phyloP scores from a whole-genome alignment of 2,329 filamentous ascomycete genomes.

The Cladophialophora yegresii region DNA sequence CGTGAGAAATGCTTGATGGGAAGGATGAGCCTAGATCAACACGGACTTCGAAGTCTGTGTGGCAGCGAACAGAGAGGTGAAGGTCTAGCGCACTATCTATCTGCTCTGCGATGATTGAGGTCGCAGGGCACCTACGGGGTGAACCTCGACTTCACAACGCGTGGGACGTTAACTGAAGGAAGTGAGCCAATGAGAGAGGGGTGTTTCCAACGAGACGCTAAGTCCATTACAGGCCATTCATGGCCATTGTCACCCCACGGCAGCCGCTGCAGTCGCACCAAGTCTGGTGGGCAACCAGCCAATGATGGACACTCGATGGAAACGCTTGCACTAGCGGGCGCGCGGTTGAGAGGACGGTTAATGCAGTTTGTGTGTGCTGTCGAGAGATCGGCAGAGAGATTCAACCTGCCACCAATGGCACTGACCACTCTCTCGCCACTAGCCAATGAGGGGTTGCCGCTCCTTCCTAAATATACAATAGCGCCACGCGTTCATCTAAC shows the following conservation, averaged over 20 bases:
- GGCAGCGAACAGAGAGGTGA: conserved; percentile 15
- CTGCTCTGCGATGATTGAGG: not conserved
- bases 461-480: not conserved
- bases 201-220: not conserved
- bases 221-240: not conserved
- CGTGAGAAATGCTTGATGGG: conserved; percentile 1
- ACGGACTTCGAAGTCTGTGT: not conserved
- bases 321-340: not conserved
- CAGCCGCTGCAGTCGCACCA: not conserved
- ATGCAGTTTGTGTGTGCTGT: conserved; percentile 4
- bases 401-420: not conserved
- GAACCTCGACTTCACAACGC: conserved; percentile 5
- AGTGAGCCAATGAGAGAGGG: not conserved
- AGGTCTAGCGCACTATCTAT: conserved; percentile 12
- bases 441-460: not conserved
- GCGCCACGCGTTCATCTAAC: not conserved
- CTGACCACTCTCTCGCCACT: too few species aligned
- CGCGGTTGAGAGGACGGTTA: conserved; percentile 1
- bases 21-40: not conserved
- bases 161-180: not conserved
- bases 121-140: too few species aligned
- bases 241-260: not conserved
- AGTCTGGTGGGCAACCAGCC: not conserved
- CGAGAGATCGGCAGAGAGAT: conserved; percentile 5
- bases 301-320: not conserved